Percentiles rank a stretch among this genome's conserved stretches.
phyloP scores from a whole-genome alignment of 805 yeast genomes.

The Saccharomyces eubayanus region DNA sequence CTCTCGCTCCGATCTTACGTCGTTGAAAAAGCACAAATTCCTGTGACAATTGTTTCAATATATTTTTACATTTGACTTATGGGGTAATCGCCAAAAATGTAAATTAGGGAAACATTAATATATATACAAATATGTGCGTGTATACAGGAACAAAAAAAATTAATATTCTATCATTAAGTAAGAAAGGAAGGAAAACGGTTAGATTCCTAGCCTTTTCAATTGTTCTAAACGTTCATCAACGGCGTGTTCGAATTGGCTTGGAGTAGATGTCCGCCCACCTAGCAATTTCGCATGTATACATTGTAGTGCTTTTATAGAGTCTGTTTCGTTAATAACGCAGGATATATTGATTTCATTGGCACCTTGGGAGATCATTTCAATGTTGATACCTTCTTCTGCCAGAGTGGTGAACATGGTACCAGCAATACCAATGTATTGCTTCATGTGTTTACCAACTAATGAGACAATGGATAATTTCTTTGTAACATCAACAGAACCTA shows the following conservation, averaged over 20 bases:
- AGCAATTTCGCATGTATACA: slow-evolving; percentile 74
- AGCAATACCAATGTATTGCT: slow-evolving; percentile 91
- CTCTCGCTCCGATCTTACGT: background rate
- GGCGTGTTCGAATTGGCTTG: slow-evolving; percentile 27
- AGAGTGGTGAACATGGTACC: slow-evolving; percentile 92
- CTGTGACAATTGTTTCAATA: background rate
- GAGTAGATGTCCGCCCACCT: slow-evolving; percentile 32
- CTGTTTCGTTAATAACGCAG: slow-evolving; percentile 80
- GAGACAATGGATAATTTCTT: slow-evolving; percentile 86
- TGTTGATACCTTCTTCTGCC: slow-evolving; percentile 85
- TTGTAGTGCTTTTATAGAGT: slow-evolving; percentile 76
- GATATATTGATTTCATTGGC: slow-evolving; percentile 96
- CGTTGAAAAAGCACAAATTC: background rate
- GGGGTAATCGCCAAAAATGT: background rate
- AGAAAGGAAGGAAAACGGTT: background rate
- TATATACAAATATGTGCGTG: background rate
- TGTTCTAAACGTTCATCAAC: slow-evolving; percentile 40
- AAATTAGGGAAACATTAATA: background rate
- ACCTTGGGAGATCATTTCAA: slow-evolving; percentile 98
- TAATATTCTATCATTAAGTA: background rate
- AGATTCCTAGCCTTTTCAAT: slow-evolving; percentile 32
- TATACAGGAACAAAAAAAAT: background rate
- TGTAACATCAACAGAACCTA: slow-evolving; percentile 86
- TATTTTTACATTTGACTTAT: background rate
- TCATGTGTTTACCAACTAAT: slow-evolving; percentile 94